phyloP scores from a whole-genome alignment of 2,329 filamentous ascomycete species.

The Neonectria punicea region DNA sequence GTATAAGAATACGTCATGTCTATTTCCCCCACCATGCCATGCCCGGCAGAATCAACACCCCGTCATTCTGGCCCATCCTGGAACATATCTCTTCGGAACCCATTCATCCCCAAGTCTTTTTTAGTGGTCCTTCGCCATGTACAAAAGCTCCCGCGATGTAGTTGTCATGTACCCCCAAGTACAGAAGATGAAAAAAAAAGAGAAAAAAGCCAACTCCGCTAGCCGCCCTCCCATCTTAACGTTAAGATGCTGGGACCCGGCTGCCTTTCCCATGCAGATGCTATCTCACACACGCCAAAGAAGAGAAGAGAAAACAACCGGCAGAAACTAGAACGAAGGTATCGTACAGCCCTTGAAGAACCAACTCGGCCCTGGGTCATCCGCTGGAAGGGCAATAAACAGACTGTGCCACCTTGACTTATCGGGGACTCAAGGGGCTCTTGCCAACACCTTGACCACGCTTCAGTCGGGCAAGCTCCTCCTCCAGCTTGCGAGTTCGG shows the following conservation, averaged over 20 bases:
- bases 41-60: slow-evolving; percentile 4
- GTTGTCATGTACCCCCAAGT: slow-evolving; percentile 10
- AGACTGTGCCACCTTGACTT: slow-evolving; percentile 2
- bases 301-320: slow-evolving; percentile 17
- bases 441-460: slow-evolving; percentile 56
- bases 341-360: slow-evolving; percentile 27
- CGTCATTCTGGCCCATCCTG: slow-evolving; percentile 5
- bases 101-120: background rate
- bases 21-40: slow-evolving; percentile 2
- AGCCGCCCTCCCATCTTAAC: slow-evolving; percentile 15
- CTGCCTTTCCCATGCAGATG: slow-evolving; percentile 19
- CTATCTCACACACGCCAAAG: slow-evolving; percentile 16
- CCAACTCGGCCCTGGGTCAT: background rate
- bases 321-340: slow-evolving; percentile 19
- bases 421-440: slow-evolving; percentile 55
- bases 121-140: slow-evolving; percentile 12
- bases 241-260: slow-evolving; percentile 9
- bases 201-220: slow-evolving; percentile 1
- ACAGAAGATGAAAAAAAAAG: background rate
- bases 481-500: slow-evolving; percentile 60
- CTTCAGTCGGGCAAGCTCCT: slow-evolving; percentile 59
- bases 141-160: slow-evolving; percentile 13
- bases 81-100: slow-evolving; percentile 1
- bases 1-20: background rate
- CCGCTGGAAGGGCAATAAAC: background rate